phyloP scores from a whole-genome alignment of 805 yeast genomes.

The Starmera dryadoides region DNA sequence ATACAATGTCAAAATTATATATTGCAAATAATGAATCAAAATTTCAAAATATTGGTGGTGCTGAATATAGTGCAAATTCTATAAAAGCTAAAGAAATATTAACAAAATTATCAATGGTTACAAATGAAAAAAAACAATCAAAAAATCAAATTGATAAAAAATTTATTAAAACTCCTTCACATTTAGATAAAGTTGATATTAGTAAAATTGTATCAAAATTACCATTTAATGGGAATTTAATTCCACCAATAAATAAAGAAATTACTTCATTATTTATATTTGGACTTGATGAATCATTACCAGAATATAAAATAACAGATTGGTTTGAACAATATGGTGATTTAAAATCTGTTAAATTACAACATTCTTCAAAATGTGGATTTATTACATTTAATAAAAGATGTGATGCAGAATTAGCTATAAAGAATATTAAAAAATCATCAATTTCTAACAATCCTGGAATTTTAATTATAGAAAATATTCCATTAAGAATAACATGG shows the following conservation, averaged over 20 bases:
- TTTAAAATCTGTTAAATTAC: constrained; percentile 39
- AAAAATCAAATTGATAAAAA: constrained; percentile 6
- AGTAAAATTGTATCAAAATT: constrained; percentile 46
- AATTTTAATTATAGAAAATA: constrained; percentile 24
- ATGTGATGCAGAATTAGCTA: constrained; percentile 39
- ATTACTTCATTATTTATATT: constrained; percentile 63
- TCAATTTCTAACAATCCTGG: constrained; percentile 21
- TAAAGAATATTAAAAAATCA: constrained; percentile 19
- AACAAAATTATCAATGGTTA: constrained; percentile 28
- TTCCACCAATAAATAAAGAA: constrained; percentile 30
- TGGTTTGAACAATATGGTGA: constrained; percentile 40
- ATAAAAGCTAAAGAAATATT: constrained; percentile 47
- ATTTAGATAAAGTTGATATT: constrained; percentile 33
- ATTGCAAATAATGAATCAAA: constrained; percentile 42
- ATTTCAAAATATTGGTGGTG: constrained; percentile 28
- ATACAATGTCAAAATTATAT: constrained; percentile 47
- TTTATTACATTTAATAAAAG: constrained; percentile 47
- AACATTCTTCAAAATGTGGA: constrained; percentile 58
- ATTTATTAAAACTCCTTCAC: constrained; percentile 6
- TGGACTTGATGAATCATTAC: constrained; percentile 61
- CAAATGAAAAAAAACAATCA: constrained; percentile 8
- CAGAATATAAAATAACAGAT: constrained; percentile 54
- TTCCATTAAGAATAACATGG: constrained; percentile 50
- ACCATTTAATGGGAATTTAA: constrained; percentile 62
- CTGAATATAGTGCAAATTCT: constrained; percentile 23